Percentiles rank a stretch among this genome's conserved stretches.
These are phyloP conservation scores for Termitomyces sp. DNA, from an alignment of 1,284 basidiomycete species.

Conservation along the genomic window DNA sequence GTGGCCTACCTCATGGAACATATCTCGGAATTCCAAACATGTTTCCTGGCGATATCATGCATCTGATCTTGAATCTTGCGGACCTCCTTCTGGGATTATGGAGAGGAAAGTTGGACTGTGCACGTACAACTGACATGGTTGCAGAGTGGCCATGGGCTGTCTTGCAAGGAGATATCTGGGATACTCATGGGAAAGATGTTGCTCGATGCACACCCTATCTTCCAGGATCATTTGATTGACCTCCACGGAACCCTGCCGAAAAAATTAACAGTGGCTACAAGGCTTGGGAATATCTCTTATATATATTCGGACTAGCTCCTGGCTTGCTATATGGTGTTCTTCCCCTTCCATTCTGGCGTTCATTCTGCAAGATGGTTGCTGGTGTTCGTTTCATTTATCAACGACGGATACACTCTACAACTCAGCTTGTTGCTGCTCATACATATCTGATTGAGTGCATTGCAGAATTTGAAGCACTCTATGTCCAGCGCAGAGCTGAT, in stretches of 20 bases:
- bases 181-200: slow-evolving; percentile 24
- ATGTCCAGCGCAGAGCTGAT: slow-evolving; percentile 18
- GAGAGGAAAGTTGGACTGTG: slow-evolving; percentile 14
- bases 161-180: slow-evolving; percentile 19
- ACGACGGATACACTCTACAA: not conserved
- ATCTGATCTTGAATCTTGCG: slow-evolving; percentile 14
- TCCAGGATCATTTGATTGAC: slow-evolving; percentile 29
- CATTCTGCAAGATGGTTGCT: slow-evolving; percentile 24
- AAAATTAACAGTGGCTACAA: slow-evolving; percentile 32
- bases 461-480: slow-evolving; percentile 23
- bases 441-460: slow-evolving; percentile 15
- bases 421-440: not conserved
- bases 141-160: slow-evolving; percentile 31
- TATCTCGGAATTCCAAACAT: slow-evolving; percentile 12
- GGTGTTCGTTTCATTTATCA: slow-evolving; percentile 16
- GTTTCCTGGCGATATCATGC: slow-evolving; percentile 22
- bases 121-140: not conserved
- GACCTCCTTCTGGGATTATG: slow-evolving; percentile 20
- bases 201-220: slow-evolving; percentile 23
- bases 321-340: slow-evolving; percentile 25
- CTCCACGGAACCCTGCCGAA: slow-evolving; percentile 29
- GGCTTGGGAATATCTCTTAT: slow-evolving; percentile 29
- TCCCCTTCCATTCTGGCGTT: slow-evolving; percentile 18
- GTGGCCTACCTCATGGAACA: slow-evolving; percentile 2
- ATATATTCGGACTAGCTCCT: slow-evolving; percentile 28